A percentile compares a stretch with the other conserved stretches of the same genome.
phyloP scores from a whole-genome alignment of 148 eudicot genomes.

The Rhododendron mucronatum region DNA sequence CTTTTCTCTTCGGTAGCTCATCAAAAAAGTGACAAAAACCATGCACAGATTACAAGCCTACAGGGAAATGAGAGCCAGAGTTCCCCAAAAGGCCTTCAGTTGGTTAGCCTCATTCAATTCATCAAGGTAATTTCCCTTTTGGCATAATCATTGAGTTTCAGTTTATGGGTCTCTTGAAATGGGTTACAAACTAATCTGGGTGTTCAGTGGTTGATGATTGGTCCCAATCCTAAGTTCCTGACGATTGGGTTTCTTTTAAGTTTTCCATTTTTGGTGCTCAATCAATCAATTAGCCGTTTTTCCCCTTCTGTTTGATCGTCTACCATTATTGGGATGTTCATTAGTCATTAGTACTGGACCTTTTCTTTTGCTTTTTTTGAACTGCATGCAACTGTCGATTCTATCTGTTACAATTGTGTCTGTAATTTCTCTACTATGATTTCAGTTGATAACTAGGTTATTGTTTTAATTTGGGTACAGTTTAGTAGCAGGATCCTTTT shows the following conservation, averaged over 20 bases:
- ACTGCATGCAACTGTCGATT: not conserved
- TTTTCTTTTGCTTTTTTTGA: not conserved
- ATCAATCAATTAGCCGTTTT: not conserved
- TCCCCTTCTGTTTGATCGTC: not conserved
- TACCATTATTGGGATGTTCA: not conserved
- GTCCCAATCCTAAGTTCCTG: not conserved
- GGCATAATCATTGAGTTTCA: not conserved
- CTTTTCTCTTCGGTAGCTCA: not conserved
- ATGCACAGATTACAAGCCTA: conserved; percentile 31
- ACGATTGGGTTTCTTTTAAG: not conserved
- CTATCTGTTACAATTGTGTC: not conserved
- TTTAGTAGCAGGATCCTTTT: too few species aligned
- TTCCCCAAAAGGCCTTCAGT: conserved; percentile 27
- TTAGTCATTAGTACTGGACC: too few species aligned
- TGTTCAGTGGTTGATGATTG: not conserved
- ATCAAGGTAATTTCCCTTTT: conserved; percentile 28
- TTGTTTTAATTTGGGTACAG: too few species aligned
- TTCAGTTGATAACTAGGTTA: not conserved
- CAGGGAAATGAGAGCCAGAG: conserved; percentile 33
- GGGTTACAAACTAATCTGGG: not conserved
- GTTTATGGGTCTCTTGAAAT: not conserved
- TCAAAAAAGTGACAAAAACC: conserved; percentile 5
- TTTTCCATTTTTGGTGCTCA: not conserved
- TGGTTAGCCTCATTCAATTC: conserved; percentile 29
- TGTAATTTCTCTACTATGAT: not conserved